These are phyloP conservation scores for Fimicolochytrium jonesii DNA, from an alignment of 192 early-diverging fungal species.

Conservation along the genomic window DNA sequence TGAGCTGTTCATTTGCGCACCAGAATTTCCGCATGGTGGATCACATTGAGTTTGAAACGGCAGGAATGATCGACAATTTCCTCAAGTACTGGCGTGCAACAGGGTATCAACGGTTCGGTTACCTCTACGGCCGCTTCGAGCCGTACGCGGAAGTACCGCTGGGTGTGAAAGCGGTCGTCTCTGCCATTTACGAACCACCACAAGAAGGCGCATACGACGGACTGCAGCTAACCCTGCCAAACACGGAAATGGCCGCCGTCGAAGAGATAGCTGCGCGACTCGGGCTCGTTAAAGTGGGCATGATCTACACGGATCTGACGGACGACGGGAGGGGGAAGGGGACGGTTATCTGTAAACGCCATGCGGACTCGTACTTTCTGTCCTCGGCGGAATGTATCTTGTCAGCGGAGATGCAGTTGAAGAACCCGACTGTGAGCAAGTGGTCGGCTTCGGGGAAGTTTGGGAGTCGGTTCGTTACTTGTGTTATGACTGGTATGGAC, in stretches of 20 bases:
- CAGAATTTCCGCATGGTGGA: slow-evolving; percentile 92
- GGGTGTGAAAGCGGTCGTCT: slow-evolving; percentile 93
- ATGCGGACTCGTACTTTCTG: slow-evolving; percentile 89
- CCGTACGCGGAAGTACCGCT: slow-evolving; percentile 86
- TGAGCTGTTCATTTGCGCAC: background rate
- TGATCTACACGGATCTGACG: slow-evolving; percentile 89
- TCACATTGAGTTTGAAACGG: slow-evolving; percentile 89
- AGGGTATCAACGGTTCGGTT: slow-evolving; percentile 89
- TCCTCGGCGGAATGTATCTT: slow-evolving; percentile 85
- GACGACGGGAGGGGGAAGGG: slow-evolving; percentile 76
- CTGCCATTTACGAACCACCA: slow-evolving; percentile 89
- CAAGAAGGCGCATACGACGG: slow-evolving; percentile 78
- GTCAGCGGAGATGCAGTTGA: slow-evolving; percentile 77
- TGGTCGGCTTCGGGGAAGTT: slow-evolving; percentile 77
- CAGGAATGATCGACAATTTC: slow-evolving; percentile 75
- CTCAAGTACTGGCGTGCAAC: slow-evolving; percentile 82
- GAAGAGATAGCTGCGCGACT: slow-evolving; percentile 35
- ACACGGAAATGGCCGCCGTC: slow-evolving; percentile 29
- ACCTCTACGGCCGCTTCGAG: slow-evolving; percentile 89
- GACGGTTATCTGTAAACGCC: slow-evolving; percentile 83
- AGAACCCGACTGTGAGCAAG: slow-evolving; percentile 63
- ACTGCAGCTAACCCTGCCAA: slow-evolving; percentile 46
- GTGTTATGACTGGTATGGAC: slow-evolving; percentile 69
- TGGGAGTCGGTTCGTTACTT: slow-evolving; percentile 92
- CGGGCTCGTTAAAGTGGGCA: slow-evolving; percentile 59